Evolutionary conservation across 345 rosid species (phyloP).

Genomic region (Hypericum androsaemum): DNA sequence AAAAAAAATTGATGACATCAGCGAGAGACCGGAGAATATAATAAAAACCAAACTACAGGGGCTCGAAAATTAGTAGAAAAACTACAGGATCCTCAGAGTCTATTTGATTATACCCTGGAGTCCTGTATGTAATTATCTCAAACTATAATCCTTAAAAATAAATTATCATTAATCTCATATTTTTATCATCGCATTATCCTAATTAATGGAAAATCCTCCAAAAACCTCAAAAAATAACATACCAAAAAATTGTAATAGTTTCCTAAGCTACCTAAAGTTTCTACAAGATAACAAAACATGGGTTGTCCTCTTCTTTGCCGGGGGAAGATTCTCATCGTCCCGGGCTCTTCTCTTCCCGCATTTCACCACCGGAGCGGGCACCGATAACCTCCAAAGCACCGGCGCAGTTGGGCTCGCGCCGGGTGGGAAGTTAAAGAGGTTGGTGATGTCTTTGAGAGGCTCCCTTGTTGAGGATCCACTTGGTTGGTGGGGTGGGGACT

Average conservation of each 20-base stretch:
- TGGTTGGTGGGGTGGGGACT: conserved; percentile 1
- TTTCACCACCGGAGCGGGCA: background rate
- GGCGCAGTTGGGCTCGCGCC: conserved; percentile 1
- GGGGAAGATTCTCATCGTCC: background rate
- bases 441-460: conserved; percentile 33
- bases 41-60: too few relatives aligned
- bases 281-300: conserved; percentile 6
- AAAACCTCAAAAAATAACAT: too few relatives aligned
- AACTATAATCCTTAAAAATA: too few relatives aligned
- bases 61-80: too few relatives aligned
- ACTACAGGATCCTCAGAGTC: too few relatives aligned
- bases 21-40: too few relatives aligned
- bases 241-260: background rate
- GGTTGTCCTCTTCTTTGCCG: conserved; percentile 10
- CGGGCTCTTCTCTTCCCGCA: conserved; percentile 16
- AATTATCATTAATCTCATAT: too few relatives aligned
- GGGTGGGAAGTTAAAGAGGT: conserved; percentile 10
- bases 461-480: conserved; percentile 12
- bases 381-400: background rate
- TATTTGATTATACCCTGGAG: too few relatives aligned
- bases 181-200: too few relatives aligned
- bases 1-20: too few relatives aligned
- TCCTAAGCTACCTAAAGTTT: conserved; percentile 18
- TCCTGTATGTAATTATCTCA: too few relatives aligned
- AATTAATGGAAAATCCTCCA: too few relatives aligned